Evolutionary conservation across 192 early-diverging fungal genomes (phyloP).

Genomic region (Coemansia sp.): DNA sequence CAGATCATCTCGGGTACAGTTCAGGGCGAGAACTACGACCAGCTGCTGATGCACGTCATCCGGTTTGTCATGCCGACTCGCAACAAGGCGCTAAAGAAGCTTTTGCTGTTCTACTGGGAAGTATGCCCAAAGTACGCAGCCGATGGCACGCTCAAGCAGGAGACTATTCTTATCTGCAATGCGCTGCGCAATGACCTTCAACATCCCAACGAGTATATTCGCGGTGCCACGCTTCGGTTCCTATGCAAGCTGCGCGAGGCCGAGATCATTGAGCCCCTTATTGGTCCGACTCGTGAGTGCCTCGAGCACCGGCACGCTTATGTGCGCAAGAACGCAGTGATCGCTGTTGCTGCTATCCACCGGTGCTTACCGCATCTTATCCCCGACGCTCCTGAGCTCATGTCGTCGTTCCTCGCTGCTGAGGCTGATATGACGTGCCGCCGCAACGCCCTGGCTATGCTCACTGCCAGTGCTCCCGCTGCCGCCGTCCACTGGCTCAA

Average conservation of each 20-base stretch:
- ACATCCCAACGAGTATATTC: slow-evolving; percentile 98
- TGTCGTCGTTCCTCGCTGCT: slow-evolving; percentile 68
- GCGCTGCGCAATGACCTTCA: slow-evolving; percentile 94
- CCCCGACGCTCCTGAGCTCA: slow-evolving; percentile 93
- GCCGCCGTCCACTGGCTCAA: slow-evolving; percentile 88
- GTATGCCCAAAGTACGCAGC: slow-evolving; percentile 91
- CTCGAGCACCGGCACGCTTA: slow-evolving; percentile 97
- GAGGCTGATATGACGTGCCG: slow-evolving; percentile 93
- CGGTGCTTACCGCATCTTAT: slow-evolving; percentile 90
- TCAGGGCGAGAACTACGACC: slow-evolving; percentile 89
- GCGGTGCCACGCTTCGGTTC: slow-evolving; percentile 91
- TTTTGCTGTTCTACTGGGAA: slow-evolving; percentile 97
- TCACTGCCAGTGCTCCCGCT: slow-evolving; percentile 75
- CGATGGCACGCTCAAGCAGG: slow-evolving; percentile 92
- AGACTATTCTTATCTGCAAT: slow-evolving; percentile 97
- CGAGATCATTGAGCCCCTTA: slow-evolving; percentile 92
- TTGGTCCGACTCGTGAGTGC: slow-evolving; percentile 87
- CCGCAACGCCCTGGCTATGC: slow-evolving; percentile 94
- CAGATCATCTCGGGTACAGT: slow-evolving; percentile 87
- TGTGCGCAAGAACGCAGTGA: slow-evolving; percentile 97
- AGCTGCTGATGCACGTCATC: slow-evolving; percentile 97
- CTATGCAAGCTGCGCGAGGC: slow-evolving; percentile 95
- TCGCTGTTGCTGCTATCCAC: slow-evolving; percentile 89
- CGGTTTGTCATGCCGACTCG: slow-evolving; percentile 96
- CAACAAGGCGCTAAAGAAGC: slow-evolving; percentile 97